Evolutionary conservation across 305 asterid species (phyloP), one percentile per base, ranked within the genome.

Genomic region (Caryopteris hybrid): DNA sequence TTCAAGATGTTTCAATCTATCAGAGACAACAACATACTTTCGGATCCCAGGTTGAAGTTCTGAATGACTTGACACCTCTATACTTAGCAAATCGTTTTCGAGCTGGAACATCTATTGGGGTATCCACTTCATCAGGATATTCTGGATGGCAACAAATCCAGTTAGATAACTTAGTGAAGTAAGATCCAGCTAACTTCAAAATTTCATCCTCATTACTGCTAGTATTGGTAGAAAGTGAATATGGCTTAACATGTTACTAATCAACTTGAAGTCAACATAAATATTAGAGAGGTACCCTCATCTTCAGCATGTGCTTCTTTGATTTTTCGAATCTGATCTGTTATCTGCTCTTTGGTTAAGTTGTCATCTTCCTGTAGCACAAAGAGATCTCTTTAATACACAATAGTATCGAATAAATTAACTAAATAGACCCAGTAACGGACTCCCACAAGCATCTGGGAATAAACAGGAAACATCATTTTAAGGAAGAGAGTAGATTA

Each of bases 1-100:
- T 21, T 62, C 38, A 66, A 50, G 50, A 57, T n/a, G 14, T 46
- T 53, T 41, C 61, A 31, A 34, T 64, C 43, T n/a, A 43, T 52
- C 4, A 33, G 48, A 64, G 17, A 70, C 34, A 61, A 78, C 48
- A 57, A 74, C 83, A 45, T 87, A 94, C 99, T 79, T 91, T 91
- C 52, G 98, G 96, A 78, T 94, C 99, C 99, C 99, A 94, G 17
- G 89, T 80, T 36, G 99, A 91, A 66, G 97, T 89, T 88, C 96
- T 87, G 87, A 94, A 84, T 63, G 98, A 94, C 77, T 84, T 91
- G 18, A 91, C 85, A 72, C 98, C 97, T 83, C 98, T 87, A 80
- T 87, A 94, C 78, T 87, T 94, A 29, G 97, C 92, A 82, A 94
- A 94, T 50, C 99, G 87, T 80, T 86, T 91, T 77, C 99, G 85